Percentiles rank a stretch among this genome's conserved stretches.
Evolutionary conservation across 371 early-diverging fungal species (phyloP).

Genomic region (Mortierella sp.): DNA sequence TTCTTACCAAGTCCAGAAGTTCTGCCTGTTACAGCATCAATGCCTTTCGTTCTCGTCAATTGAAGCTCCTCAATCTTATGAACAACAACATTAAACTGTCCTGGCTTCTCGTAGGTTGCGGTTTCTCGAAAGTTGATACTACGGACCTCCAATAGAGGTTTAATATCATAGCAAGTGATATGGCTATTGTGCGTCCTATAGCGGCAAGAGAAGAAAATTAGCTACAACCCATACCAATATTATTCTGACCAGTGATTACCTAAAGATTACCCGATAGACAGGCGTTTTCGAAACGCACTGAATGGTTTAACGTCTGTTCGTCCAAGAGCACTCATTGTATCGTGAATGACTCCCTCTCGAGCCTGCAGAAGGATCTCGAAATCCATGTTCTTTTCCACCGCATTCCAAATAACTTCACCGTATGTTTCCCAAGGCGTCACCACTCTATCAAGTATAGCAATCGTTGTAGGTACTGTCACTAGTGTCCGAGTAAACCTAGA

Average conservation of each 20-base stretch:
- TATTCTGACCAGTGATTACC: neutral
- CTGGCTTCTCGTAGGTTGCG: slow-evolving; percentile 15
- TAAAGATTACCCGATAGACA: slow-evolving; percentile 51
- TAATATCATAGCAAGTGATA: slow-evolving; percentile 39
- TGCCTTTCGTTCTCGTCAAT: slow-evolving; percentile 14
- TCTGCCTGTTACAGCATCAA: slow-evolving; percentile 28
- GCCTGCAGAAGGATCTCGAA: slow-evolving; percentile 44
- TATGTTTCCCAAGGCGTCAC: slow-evolving; percentile 52
- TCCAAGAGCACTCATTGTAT: slow-evolving; percentile 36
- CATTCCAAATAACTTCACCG: slow-evolving; percentile 38
- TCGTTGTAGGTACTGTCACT: slow-evolving; percentile 30
- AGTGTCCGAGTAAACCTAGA: slow-evolving; percentile 25
- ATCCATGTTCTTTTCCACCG: slow-evolving; percentile 33
- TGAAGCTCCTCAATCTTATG: slow-evolving; percentile 38
- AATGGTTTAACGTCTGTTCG: slow-evolving; percentile 52
- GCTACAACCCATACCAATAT: no score
- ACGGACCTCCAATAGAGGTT: slow-evolving; percentile 18
- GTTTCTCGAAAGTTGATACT: slow-evolving; percentile 32
- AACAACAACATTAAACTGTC: slow-evolving; percentile 16
- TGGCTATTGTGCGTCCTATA: slow-evolving; percentile 41
- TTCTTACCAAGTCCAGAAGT: slow-evolving; percentile 16
- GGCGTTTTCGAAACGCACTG: slow-evolving; percentile 33
- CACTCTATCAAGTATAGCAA: slow-evolving; percentile 41
- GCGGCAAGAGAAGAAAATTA: neutral
- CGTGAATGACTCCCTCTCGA: slow-evolving; percentile 29